A percentile compares a stretch with the other conserved stretches of the same genome.
These are phyloP conservation scores for Suillus cothurnatus DNA, from an alignment of 768 basidiomycete genomes.

Conservation along the genomic window DNA sequence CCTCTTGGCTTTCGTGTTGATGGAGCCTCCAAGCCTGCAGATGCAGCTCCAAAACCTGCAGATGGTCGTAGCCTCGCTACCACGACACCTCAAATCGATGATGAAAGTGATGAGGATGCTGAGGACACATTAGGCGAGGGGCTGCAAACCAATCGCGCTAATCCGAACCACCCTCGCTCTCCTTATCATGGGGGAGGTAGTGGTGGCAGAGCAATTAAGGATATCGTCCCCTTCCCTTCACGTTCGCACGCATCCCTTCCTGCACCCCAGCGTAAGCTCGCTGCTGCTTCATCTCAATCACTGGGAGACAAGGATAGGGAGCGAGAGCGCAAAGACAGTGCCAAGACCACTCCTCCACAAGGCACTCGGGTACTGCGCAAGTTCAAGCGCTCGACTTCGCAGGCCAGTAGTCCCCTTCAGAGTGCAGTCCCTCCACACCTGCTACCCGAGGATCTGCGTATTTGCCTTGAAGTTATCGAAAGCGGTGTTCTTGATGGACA, in stretches of 20 bases:
- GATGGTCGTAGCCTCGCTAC: slow-evolving; percentile 52
- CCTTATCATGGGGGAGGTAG: slow-evolving; percentile 62
- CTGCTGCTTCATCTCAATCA: slow-evolving; percentile 69
- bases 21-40: slow-evolving; percentile 42
- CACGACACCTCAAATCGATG: slow-evolving; percentile 64
- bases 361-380: slow-evolving; percentile 62
- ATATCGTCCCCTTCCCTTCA: slow-evolving; percentile 73
- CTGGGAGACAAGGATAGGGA: slow-evolving; percentile 55
- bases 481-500: slow-evolving; percentile 90
- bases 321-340: slow-evolving; percentile 47
- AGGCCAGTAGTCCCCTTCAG: slow-evolving; percentile 45
- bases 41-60: slow-evolving; percentile 28
- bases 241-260: slow-evolving; percentile 81
- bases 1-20: slow-evolving; percentile 51
- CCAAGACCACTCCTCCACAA: slow-evolving; percentile 37
- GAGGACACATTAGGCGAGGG: slow-evolving; percentile 47
- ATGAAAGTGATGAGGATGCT: slow-evolving; percentile 68
- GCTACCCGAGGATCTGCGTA: slow-evolving; percentile 84
- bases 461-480: slow-evolving; percentile 86
- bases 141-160: slow-evolving; percentile 26
- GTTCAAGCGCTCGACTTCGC: slow-evolving; percentile 65
- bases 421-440: slow-evolving; percentile 71
- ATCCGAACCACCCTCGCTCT: slow-evolving; percentile 67
- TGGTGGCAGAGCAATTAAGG: slow-evolving; percentile 43
- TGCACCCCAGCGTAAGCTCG: slow-evolving; percentile 59